Evolutionary conservation across 176 grass and related monocot species (phyloP).

Genomic region (Zea luxurians): DNA sequence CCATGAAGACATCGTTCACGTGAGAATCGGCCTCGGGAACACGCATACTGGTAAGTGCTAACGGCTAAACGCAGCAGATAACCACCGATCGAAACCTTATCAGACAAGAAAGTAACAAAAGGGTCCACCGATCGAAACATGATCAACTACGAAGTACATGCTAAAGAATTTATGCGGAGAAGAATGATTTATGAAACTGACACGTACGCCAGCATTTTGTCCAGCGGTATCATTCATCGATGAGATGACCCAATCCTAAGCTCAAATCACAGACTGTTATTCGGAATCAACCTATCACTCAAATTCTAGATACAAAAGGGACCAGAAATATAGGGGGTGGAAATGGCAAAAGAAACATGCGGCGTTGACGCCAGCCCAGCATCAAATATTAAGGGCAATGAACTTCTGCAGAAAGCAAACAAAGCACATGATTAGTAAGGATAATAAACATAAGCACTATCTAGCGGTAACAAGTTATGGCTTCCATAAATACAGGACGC

Average conservation of each 20-base stretch:
- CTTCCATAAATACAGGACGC: not conserved
- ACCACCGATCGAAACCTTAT: not conserved
- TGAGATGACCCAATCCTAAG: slow-evolving; percentile 8
- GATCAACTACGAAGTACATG: not conserved
- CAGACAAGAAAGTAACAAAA: not conserved
- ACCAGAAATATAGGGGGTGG: slow-evolving; percentile 1
- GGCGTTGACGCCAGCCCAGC: slow-evolving; percentile 40
- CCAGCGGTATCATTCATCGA: slow-evolving; percentile 5
- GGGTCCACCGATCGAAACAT: not conserved
- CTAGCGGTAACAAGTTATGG: not conserved
- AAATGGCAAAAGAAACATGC: slow-evolving; percentile 21
- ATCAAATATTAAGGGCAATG: slow-evolving; percentile 54
- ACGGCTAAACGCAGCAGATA: not conserved
- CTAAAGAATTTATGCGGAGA: not conserved
- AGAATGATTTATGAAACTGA: slow-evolving; percentile 34
- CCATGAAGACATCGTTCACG: too few species aligned
- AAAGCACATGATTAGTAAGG: not conserved
- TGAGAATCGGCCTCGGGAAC: too few species aligned
- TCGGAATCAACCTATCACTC: slow-evolving; percentile 30
- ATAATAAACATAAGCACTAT: not conserved
- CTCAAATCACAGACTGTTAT: slow-evolving; percentile 43
- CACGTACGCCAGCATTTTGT: not conserved
- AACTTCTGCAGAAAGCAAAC: slow-evolving; percentile 44
- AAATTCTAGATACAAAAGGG: slow-evolving; percentile 44
- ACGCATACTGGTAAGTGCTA: too few species aligned